These are phyloP conservation scores for Hypoxylon sp. DNA, from an alignment of 2,329 filamentous ascomycete genomes.

Conservation along the genomic window DNA sequence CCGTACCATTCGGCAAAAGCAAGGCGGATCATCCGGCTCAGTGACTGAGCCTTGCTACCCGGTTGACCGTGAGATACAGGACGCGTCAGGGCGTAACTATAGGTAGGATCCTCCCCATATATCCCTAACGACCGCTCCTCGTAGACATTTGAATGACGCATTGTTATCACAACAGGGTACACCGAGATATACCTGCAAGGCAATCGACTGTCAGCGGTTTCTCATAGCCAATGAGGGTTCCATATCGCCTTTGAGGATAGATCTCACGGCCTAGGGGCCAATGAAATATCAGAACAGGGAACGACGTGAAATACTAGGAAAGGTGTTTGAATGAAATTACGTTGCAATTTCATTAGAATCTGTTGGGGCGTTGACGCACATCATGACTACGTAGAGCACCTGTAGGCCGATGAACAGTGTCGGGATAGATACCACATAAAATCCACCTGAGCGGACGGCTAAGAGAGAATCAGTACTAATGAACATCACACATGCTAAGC, in stretches of 20 bases:
- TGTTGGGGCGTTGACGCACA: constrained; percentile 51
- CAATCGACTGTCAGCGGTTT: constrained; percentile 5
- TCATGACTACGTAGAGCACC: constrained; percentile 66
- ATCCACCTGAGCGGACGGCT: constrained; percentile 76
- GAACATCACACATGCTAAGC: background rate
- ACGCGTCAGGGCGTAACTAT: constrained; percentile 28
- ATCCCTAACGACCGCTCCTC: constrained; percentile 71
- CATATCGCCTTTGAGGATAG: background rate
- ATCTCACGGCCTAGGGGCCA: background rate
- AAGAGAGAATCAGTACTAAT: constrained; percentile 26
- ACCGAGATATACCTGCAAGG: constrained; percentile 58
- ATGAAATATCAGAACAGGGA: background rate
- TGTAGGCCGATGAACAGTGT: constrained; percentile 65
- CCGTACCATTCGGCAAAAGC: constrained; percentile 50
- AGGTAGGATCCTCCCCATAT: constrained; percentile 52
- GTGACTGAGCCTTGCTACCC: constrained; percentile 30
- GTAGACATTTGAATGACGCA: constrained; percentile 74
- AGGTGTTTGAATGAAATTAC: background rate
- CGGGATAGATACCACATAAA: constrained; percentile 75
- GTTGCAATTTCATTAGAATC: background rate
- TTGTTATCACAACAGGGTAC: constrained; percentile 65
- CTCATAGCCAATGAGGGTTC: background rate
- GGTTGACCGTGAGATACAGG: constrained; percentile 40
- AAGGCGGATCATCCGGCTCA: constrained; percentile 46
- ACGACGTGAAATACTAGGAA: background rate